phyloP scores from a whole-genome alignment of 768 basidiomycete genomes.

The Suillus subaureus region DNA sequence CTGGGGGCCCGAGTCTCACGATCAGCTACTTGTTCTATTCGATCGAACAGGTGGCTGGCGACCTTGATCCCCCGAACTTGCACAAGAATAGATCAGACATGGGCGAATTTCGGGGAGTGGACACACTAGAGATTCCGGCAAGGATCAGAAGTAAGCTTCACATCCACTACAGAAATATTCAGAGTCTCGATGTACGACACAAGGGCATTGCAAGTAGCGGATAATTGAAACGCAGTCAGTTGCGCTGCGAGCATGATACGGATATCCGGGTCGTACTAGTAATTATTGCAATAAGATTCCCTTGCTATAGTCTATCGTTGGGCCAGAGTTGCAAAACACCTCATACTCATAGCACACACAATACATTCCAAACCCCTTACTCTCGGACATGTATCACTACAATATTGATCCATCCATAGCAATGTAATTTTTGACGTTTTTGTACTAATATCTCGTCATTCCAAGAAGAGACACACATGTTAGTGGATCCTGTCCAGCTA shows the following conservation, averaged over 20 bases:
- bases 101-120: constrained; percentile 7
- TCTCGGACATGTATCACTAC: not conserved
- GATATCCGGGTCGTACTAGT: constrained; percentile 9
- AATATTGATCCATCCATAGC: not conserved
- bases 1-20: constrained; percentile 66
- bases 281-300: not conserved
- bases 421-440: not conserved
- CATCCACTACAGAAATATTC: constrained; percentile 73
- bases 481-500: not conserved
- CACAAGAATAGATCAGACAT: constrained; percentile 6
- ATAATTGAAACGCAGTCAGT: constrained; percentile 76
- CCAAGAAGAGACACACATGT: not conserved
- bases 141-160: constrained; percentile 68
- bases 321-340: not conserved
- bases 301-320: not conserved
- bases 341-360: not conserved
- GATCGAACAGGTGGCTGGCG: constrained; percentile 64
- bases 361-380: not conserved
- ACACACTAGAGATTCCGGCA: constrained; percentile 63
- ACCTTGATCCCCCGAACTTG: constrained; percentile 58
- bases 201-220: constrained; percentile 67
- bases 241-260: constrained; percentile 75
- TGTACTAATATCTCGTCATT: not conserved
- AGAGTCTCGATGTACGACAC: constrained; percentile 66
- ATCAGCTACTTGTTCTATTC: constrained; percentile 63